These are phyloP conservation scores for Barnettozyma salicaria DNA, from an alignment of 805 yeast species.

Conservation along the genomic window DNA sequence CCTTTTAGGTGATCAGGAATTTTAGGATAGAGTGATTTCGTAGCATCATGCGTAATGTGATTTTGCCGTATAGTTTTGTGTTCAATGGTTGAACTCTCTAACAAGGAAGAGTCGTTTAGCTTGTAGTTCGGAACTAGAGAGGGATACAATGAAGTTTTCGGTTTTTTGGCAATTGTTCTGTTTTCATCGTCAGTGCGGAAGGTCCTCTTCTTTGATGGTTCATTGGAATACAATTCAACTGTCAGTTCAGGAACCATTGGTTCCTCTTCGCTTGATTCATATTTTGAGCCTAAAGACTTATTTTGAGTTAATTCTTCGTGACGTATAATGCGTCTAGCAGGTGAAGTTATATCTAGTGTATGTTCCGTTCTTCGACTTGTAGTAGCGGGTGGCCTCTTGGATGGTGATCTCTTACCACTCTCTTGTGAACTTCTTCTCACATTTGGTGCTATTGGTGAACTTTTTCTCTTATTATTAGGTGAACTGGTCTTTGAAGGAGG, in stretches of 20 bases:
- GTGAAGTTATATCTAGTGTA: constrained; percentile 1
- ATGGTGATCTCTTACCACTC: neutral
- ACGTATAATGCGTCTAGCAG: constrained; percentile 4
- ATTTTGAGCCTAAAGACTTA: constrained; percentile 11
- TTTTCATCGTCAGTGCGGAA: neutral
- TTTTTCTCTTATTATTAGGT: too few relatives aligned
- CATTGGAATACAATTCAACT: constrained; percentile 9
- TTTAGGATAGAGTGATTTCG: constrained; percentile 4
- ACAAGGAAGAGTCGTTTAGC: neutral
- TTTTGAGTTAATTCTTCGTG: neutral
- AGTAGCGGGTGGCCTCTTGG: neutral
- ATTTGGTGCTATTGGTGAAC: neutral
- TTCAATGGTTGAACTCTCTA: neutral
- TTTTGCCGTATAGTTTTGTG: neutral
- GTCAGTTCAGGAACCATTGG: constrained; percentile 21
- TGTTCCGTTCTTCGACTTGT: neutral
- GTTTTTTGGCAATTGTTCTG: constrained; percentile 3
- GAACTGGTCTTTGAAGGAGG: neutral
- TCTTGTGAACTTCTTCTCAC: neutral
- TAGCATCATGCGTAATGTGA: neutral
- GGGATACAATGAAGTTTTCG: constrained; percentile 1
- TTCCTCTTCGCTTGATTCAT: constrained; percentile 25
- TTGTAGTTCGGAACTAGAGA: constrained; percentile 7
- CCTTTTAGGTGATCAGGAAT: neutral
- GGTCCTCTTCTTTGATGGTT: constrained; percentile 3